Conservation (phyloP, 805 yeast genomes). For the Lachancea sp. region DNA sequence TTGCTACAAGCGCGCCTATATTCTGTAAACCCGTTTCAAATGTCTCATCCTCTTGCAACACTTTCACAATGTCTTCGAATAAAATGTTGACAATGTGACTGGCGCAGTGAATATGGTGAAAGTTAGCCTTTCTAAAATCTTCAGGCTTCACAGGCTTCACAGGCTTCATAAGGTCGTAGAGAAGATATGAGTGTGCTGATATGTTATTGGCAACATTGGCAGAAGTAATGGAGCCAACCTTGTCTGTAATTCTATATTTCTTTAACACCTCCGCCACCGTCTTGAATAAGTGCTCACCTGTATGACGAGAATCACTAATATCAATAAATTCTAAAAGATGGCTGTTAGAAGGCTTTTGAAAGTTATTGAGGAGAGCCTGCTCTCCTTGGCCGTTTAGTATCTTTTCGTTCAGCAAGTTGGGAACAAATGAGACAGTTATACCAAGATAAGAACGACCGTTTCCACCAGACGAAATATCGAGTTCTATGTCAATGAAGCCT, state of each 20-base stretch:
- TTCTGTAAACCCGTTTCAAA: not conserved
- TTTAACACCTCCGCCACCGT: not conserved
- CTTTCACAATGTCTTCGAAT: slow-evolving; percentile 1
- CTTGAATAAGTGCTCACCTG: slow-evolving; percentile 2
- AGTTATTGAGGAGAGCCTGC: not conserved
- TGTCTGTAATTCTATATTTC: slow-evolving; percentile 1
- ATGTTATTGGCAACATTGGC: slow-evolving; percentile 5
- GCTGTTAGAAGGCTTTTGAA: not conserved
- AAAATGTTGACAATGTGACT: slow-evolving; percentile 3
- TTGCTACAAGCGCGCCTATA: slow-evolving; percentile 2
- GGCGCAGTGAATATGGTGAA: not conserved
- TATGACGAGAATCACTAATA: not conserved
- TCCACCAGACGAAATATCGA: slow-evolving; percentile 4
- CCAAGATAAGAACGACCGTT: slow-evolving; percentile 1
- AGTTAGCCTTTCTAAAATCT: not conserved
- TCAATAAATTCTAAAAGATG: slow-evolving; percentile 11
- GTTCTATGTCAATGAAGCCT: not conserved
- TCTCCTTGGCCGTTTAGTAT: not conserved
- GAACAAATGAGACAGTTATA: not conserved
- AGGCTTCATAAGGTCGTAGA: slow-evolving; percentile 1
- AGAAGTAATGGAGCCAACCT: slow-evolving; percentile 3
- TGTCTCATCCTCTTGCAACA: not conserved
- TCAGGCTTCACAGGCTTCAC: not conserved
- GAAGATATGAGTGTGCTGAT: not conserved
- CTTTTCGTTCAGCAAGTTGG: not conserved